Evolutionary conservation across 2,329 filamentous ascomycete genomes (phyloP).

Genomic region (Xylaria sp.): DNA sequence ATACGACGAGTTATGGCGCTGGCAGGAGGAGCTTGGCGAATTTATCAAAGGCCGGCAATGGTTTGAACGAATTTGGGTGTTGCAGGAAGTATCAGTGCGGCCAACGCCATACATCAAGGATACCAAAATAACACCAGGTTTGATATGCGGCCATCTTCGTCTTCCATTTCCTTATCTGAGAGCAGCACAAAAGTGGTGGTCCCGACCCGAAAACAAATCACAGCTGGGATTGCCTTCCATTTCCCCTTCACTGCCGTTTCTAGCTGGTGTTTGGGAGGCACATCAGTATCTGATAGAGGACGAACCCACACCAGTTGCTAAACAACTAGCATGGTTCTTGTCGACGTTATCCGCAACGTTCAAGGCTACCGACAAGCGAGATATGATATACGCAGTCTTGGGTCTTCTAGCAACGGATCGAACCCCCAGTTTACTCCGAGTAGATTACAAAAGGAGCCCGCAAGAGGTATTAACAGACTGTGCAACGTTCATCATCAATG

Average conservation of each 20-base stretch:
- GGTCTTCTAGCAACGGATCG: conserved; percentile 1
- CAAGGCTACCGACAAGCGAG: conserved; percentile 8
- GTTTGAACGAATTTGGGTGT: background rate
- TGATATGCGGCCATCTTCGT: background rate
- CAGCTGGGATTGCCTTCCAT: conserved; percentile 1
- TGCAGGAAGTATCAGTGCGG: background rate
- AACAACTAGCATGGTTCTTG: conserved; percentile 9
- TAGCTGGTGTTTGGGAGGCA: conserved; percentile 6
- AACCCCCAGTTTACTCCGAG: background rate
- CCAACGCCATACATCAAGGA: background rate
- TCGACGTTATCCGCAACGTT: conserved; percentile 4
- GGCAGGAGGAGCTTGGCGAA: conserved; percentile 10
- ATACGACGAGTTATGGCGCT: conserved; percentile 15
- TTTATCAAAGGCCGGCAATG: conserved; percentile 6
- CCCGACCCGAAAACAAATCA: background rate
- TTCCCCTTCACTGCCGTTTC: background rate
- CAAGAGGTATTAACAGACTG: conserved; percentile 7
- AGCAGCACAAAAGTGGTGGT: background rate
- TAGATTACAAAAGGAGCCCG: conserved; percentile 9
- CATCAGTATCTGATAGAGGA: background rate
- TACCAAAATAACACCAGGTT: background rate
- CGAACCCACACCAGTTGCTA: background rate
- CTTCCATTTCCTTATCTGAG: background rate
- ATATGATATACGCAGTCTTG: conserved; percentile 12
- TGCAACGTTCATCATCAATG: conserved; percentile 8